phyloP scores from a whole-genome alignment of 1,139 yeast genomes.

The Fermentozyma sake region DNA sequence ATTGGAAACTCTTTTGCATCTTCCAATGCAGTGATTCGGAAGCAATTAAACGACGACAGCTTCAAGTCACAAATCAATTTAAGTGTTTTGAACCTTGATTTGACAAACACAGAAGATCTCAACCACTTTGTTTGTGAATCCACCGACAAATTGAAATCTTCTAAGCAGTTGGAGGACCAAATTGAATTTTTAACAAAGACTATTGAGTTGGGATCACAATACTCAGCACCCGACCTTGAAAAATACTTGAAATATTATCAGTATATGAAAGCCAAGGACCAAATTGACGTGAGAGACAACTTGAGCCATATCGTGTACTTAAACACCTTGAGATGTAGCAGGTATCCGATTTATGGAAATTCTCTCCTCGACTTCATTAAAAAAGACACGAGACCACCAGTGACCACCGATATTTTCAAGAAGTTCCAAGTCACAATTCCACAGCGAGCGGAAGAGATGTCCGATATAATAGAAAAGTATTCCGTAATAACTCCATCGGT shows the following conservation, averaged over 20 bases:
- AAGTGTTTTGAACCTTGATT: conserved; percentile 56
- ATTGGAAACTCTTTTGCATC: conserved; percentile 50
- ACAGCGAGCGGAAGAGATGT: conserved; percentile 40
- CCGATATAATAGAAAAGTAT: conserved; percentile 62
- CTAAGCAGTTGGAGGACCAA: conserved; percentile 40
- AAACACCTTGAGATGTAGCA: conserved; percentile 58
- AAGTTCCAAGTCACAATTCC: conserved; percentile 36
- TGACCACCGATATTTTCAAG: conserved; percentile 24
- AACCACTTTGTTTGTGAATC: conserved; percentile 49
- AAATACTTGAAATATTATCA: conserved; percentile 60
- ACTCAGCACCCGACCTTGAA: conserved; percentile 35
- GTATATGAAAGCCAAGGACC: conserved; percentile 48
- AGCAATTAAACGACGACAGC: conserved; percentile 24
- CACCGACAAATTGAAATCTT: conserved; percentile 43
- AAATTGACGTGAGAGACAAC: conserved; percentile 45
- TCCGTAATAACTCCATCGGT: conserved; percentile 88
- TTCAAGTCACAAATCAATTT: conserved; percentile 39
- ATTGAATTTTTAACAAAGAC: conserved; percentile 35
- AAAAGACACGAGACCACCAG: conserved; percentile 11
- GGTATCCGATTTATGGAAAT: conserved; percentile 54
- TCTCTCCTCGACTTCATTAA: conserved; percentile 25
- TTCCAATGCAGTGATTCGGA: conserved; percentile 41
- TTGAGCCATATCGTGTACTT: conserved; percentile 58
- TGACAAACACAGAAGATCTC: conserved; percentile 44
- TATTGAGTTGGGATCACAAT: conserved; percentile 24